Evolutionary conservation across 2,329 filamentous ascomycete species (phyloP), one percentile per base, ranked within the genome.

Genomic region (Raffaelea arxii): DNA sequence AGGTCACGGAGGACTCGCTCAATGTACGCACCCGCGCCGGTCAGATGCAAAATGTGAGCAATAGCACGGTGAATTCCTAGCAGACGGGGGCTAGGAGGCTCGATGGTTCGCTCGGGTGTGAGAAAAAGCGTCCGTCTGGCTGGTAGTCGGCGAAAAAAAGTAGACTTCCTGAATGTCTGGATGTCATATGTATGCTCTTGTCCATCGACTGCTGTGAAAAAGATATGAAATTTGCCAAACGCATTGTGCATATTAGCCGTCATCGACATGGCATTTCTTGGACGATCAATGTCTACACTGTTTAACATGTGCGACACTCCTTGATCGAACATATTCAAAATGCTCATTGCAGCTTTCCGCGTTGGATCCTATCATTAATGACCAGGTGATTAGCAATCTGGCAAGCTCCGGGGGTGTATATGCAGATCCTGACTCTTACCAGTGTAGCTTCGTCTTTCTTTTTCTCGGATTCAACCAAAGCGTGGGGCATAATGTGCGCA

Each of bases 401-500:
- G n/a, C 32, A 16, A 4, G n/a, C n/a, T n/a, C n/a, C n/a, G n/a
- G 16, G 24, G 27, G 21, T 14, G 19, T 9, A 30, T 14, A 30
- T 16, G 38, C 14, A 41, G 11, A 41, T 9, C 9, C 27, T n/a
- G 22, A 30, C 18, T 19, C 23, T 9, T 43, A 43, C 41, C 25
- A 43, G 12, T 4, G n/a, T 12, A 21, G 41, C 12, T 16, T 43
- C n/a, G n/a, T n/a, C n/a, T n/a, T n/a, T n/a, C n/a, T n/a, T n/a
- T n/a, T n/a, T n/a, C n/a, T n/a, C n/a, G n/a, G n/a, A n/a, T n/a
- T n/a, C n/a, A n/a, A n/a, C n/a, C n/a, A 45, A 22, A 22, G 43
- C 39, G n/a, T 45, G 43, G 14, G 43, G 43, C n/a, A 45, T 10
- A n/a, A 45, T 45, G 27, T 45, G 43, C 22, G 24, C 35, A 14